These are phyloP conservation scores for Neofusicoccum cordaticola DNA, from an alignment of 2,329 filamentous ascomycete species.

Conservation along the genomic window DNA sequence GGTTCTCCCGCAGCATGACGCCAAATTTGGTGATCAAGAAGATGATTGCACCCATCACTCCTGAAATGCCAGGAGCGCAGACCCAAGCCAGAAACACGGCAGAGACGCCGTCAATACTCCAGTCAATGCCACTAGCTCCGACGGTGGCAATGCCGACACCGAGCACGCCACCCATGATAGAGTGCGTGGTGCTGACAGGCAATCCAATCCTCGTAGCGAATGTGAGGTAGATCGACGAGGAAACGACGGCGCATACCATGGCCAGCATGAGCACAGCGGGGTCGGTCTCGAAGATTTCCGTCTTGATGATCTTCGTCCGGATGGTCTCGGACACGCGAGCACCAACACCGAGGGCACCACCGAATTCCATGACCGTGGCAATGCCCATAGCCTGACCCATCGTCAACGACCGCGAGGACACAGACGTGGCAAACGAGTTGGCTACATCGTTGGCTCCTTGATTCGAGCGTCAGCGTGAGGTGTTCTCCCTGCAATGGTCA, in stretches of 20 bases:
- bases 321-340: slow-evolving; percentile 46
- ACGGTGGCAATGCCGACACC: slow-evolving; percentile 51
- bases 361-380: slow-evolving; percentile 45
- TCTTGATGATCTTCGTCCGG: slow-evolving; percentile 47
- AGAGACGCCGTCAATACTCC: slow-evolving; percentile 57
- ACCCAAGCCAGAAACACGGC: slow-evolving; percentile 61
- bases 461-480: neutral
- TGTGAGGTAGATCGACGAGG: slow-evolving; percentile 52
- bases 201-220: slow-evolving; percentile 52
- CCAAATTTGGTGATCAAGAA: slow-evolving; percentile 58
- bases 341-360: slow-evolving; percentile 42
- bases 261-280: slow-evolving; percentile 52
- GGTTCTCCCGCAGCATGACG: slow-evolving; percentile 54
- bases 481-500: neutral
- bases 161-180: slow-evolving; percentile 45
- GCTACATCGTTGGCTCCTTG: slow-evolving; percentile 51
- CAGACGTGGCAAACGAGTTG: slow-evolving; percentile 49
- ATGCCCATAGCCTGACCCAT: slow-evolving; percentile 47
- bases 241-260: slow-evolving; percentile 56
- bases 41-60: slow-evolving; percentile 52
- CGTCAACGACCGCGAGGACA: slow-evolving; percentile 48
- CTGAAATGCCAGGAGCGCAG: slow-evolving; percentile 58
- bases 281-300: slow-evolving; percentile 42
- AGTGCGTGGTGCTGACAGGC: slow-evolving; percentile 55
- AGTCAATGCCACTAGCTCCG: slow-evolving; percentile 53